A percentile compares a stretch with the other conserved stretches of the same genome.
phyloP scores from a whole-genome alignment of 768 basidiomycete genomes.

The Arthromyces matolae region DNA sequence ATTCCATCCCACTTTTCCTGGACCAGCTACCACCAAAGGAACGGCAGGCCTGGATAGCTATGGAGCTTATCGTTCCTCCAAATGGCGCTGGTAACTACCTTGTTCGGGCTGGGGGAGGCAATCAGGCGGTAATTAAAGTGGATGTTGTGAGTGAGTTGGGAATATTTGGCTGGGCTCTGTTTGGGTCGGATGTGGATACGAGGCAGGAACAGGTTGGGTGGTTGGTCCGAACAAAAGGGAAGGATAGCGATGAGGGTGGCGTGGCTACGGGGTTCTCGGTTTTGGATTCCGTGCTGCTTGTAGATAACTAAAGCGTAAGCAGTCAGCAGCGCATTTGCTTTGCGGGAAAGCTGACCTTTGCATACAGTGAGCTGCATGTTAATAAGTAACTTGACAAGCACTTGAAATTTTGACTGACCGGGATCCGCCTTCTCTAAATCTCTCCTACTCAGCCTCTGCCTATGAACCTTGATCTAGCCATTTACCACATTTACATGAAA shows the following conservation, averaged over 20 bases:
- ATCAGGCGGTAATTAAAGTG: constrained; percentile 42
- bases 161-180: constrained; percentile 86
- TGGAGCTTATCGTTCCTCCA: constrained; percentile 88
- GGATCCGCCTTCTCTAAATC: no score
- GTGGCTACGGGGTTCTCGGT: constrained; percentile 82
- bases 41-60: constrained; percentile 89
- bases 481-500: no score
- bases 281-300: constrained; percentile 64
- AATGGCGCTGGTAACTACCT: constrained; percentile 65
- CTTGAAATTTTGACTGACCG: no score
- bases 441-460: no score
- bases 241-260: constrained; percentile 89
- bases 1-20: constrained; percentile 75
- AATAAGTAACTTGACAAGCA: no score
- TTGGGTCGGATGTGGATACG: constrained; percentile 46
- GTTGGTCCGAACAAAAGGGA: constrained; percentile 85
- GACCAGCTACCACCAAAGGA: constrained; percentile 55
- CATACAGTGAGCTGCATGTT: no score
- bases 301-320: constrained; percentile 31
- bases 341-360: no score
- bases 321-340: background rate
- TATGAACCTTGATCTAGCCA: no score
- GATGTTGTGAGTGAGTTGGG: constrained; percentile 90
- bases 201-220: constrained; percentile 74
- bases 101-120: constrained; percentile 61